Evolutionary conservation across 2,329 filamentous ascomycete species (phyloP).

Genomic region (Allantophomopsis cytisporea): DNA sequence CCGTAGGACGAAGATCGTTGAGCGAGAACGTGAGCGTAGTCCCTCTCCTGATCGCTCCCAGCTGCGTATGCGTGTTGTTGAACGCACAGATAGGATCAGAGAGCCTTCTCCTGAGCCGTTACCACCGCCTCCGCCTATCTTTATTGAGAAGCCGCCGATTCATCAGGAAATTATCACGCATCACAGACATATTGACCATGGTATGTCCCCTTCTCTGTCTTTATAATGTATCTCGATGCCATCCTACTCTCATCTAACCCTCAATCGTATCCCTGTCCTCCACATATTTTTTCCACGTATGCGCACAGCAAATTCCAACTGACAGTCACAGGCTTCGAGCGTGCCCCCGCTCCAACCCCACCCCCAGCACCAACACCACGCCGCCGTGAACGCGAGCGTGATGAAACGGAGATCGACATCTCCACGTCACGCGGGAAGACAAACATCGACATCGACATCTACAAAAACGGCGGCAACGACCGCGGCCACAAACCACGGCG

Average conservation of each 20-base stretch:
- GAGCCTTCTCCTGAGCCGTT: constrained; percentile 11
- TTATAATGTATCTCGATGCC: no score
- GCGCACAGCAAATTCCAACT: constrained; percentile 12
- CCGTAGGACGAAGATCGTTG: no score
- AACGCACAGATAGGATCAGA: background rate
- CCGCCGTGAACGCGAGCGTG: constrained; percentile 34
- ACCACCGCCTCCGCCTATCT: constrained; percentile 32
- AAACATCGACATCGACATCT: constrained; percentile 47
- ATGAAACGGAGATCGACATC: constrained; percentile 49
- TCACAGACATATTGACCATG: constrained; percentile 78
- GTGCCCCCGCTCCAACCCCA: constrained; percentile 7
- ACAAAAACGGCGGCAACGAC: constrained; percentile 21
- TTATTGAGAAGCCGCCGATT: constrained; percentile 62
- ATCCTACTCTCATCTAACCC: no score
- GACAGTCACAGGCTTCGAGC: constrained; percentile 14
- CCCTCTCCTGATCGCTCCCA: background rate
- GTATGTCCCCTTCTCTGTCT: constrained; percentile 31
- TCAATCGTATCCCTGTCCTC: no score
- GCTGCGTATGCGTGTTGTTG: background rate
- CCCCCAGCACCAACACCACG: constrained; percentile 16
- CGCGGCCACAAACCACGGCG: constrained; percentile 42
- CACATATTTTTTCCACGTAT: no score
- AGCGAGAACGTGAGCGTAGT: background rate
- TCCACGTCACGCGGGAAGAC: constrained; percentile 37
- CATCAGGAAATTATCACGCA: constrained; percentile 84